Percentiles rank a stretch among this genome's conserved stretches.
Evolutionary conservation across 2,329 filamentous ascomycete species (phyloP).

Genomic region (Claviceps arundinis): DNA sequence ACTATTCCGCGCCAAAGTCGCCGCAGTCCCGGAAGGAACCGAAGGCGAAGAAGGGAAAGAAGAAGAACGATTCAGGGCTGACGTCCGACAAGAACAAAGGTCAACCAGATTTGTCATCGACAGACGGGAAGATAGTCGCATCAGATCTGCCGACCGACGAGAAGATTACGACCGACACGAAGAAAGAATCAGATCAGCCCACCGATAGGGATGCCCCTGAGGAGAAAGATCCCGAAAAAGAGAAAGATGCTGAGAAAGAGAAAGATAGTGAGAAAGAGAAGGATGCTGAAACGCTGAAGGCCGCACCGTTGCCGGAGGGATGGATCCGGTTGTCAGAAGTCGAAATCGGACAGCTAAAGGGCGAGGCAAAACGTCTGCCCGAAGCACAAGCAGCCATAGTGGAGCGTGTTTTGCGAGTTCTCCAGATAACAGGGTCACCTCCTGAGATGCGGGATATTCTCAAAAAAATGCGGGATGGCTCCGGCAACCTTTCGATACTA

Average conservation of each 20-base stretch:
- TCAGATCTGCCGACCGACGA: too few species aligned
- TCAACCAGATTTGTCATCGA: too few species aligned
- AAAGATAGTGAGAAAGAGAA: too few species aligned
- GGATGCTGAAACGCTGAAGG: constrained; percentile 12
- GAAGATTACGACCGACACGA: too few species aligned
- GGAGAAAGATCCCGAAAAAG: too few species aligned
- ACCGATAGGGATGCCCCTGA: too few species aligned
- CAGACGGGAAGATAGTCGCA: too few species aligned
- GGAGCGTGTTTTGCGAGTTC: constrained; percentile 43
- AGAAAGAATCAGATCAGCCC: too few species aligned
- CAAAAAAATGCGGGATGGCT: constrained; percentile 37
- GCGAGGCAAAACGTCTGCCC: constrained; percentile 49
- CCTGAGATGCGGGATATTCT: constrained; percentile 48
- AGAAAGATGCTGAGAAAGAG: neutral
- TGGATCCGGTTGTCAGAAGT: constrained; percentile 33
- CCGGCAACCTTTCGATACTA: constrained; percentile 36
- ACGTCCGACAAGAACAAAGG: constrained; percentile 6
- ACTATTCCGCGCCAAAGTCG: constrained; percentile 24
- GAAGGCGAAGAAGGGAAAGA: constrained; percentile 14
- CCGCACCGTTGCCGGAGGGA: constrained; percentile 27
- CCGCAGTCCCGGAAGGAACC: constrained; percentile 25
- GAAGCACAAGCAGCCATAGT: constrained; percentile 46
- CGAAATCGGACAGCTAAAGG: constrained; percentile 39
- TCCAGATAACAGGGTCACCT: constrained; percentile 59
- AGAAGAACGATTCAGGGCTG: constrained; percentile 12